These are phyloP conservation scores for Fusarium nygamai DNA, from an alignment of 2,329 filamentous ascomycete species.

Conservation along the genomic window DNA sequence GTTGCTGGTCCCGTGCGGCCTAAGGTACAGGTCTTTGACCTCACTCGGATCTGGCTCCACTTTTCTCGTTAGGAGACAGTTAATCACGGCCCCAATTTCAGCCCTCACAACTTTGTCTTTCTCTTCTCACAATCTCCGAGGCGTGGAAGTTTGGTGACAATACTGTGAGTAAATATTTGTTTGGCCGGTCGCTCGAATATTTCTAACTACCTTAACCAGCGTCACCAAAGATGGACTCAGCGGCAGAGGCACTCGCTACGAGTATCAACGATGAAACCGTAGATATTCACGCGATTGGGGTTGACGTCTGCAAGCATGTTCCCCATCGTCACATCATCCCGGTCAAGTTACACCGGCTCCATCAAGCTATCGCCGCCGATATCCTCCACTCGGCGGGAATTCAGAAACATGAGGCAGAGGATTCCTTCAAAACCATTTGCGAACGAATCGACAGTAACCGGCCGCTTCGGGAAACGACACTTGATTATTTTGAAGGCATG, in stretches of 20 bases:
- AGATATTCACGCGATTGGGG: fast-evolving
- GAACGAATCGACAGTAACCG: too few relatives aligned
- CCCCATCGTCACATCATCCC: fast-evolving
- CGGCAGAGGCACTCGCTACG: too few relatives aligned
- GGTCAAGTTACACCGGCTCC: fast-evolving
- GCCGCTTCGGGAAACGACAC: too few relatives aligned
- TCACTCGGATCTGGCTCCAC: neutral
- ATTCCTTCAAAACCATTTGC: too few relatives aligned
- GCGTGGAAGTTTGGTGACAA: too few relatives aligned
- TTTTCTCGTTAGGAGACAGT: neutral
- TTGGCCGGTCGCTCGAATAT: too few relatives aligned
- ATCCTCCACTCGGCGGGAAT: fast-evolving
- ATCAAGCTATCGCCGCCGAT: fast-evolving
- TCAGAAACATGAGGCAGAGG: neutral
- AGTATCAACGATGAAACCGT: neutral
- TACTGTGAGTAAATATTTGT: too few relatives aligned
- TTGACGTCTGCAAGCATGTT: neutral
- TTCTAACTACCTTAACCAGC: too few relatives aligned
- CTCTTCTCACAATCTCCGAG: too few relatives aligned
- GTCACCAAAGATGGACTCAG: too few relatives aligned
- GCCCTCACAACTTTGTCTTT: neutral
- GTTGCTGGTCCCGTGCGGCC: neutral
- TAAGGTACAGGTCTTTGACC: too few relatives aligned
- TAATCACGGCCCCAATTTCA: neutral
- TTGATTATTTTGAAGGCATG: too few relatives aligned